Base-by-base conservation (phyloP, 148 eudicot genomes). In the Fagopyrum homotropicum region DNA sequence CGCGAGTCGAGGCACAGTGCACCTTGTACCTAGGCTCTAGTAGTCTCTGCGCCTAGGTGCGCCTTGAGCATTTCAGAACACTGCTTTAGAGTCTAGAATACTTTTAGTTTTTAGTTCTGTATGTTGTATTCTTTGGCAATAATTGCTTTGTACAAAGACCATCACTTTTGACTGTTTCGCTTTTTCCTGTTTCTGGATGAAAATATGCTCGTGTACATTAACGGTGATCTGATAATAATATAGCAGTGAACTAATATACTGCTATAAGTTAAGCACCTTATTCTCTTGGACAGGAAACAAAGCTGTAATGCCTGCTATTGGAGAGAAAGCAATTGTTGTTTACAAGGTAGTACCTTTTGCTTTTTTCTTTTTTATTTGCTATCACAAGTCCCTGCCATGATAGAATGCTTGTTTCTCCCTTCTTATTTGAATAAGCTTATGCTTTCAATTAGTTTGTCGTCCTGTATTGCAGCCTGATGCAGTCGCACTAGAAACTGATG, bases 271-370 rank as follows among this genome's bases (percentile, higher is more conserved):
- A 11, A 77, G 63, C 44, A 12, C 46, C 22, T 76, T 70, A 73
- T 73, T 51, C 8, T 69, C 48, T 73, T 87, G 79, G 54, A 72
- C 90, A 91, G 98, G 89, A 72, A 80, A 79, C 82, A 86, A 86
- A 87, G 40, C 72, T 75, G 50, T 76, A 5, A 47, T 77, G 17
- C 77, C 76, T 78, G 61, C 79, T 73, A 81, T 77, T 79, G 90
- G 90, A 6, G 97, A 95, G 79, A 96, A 87, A 76, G 97, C 97
- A 74, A 92, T 96, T 84, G 93, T 96, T 75, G 91, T 92, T 50
- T 96, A 92, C 86, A 86, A 88, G 92, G 99, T 92, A 83, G 99
- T 92, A 83, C 75, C 61, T 82, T 82, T 54, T 48, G 49, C 50
- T 59, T 69, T 69, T 16, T 49, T 14, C 12, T 16, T n/a, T 46